These are phyloP conservation scores for Alternaria triticimaculans DNA, from an alignment of 2,329 filamentous ascomycete genomes.

Conservation along the genomic window DNA sequence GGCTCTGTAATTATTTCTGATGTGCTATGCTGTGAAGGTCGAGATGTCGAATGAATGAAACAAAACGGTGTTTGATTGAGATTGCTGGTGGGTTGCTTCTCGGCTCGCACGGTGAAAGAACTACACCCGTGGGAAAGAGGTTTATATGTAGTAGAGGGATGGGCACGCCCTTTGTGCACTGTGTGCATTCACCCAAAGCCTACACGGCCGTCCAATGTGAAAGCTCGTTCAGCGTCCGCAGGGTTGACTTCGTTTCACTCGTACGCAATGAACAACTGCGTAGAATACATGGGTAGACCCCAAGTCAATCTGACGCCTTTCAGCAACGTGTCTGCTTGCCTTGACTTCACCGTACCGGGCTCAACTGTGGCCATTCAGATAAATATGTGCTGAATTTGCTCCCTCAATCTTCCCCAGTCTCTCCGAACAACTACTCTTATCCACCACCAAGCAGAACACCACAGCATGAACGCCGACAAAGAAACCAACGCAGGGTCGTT, in stretches of 20 bases:
- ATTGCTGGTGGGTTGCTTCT: neutral
- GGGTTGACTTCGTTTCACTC: neutral
- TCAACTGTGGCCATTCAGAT: neutral
- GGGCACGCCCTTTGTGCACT: neutral
- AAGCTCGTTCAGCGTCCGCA: neutral
- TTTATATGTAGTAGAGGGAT: neutral
- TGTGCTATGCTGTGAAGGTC: too few relatives aligned
- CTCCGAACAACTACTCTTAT: neutral
- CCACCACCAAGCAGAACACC: neutral
- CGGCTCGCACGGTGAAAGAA: neutral
- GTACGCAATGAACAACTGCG: neutral
- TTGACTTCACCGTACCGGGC: neutral
- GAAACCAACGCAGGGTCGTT: neutral
- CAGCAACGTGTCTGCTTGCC: neutral
- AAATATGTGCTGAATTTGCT: neutral
- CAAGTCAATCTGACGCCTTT: neutral
- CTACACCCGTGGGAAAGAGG: neutral
- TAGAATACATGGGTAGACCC: neutral
- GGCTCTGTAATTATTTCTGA: too few relatives aligned
- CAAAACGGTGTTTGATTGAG: too few relatives aligned
- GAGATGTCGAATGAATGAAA: too few relatives aligned
- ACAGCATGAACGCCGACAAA: neutral
- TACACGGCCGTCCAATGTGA: neutral
- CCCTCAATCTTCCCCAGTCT: neutral
- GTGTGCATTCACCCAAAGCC: neutral